These are phyloP conservation scores for Cercophora newfieldiana DNA, from an alignment of 495 filamentous ascomycete species.

Conservation along the genomic window DNA sequence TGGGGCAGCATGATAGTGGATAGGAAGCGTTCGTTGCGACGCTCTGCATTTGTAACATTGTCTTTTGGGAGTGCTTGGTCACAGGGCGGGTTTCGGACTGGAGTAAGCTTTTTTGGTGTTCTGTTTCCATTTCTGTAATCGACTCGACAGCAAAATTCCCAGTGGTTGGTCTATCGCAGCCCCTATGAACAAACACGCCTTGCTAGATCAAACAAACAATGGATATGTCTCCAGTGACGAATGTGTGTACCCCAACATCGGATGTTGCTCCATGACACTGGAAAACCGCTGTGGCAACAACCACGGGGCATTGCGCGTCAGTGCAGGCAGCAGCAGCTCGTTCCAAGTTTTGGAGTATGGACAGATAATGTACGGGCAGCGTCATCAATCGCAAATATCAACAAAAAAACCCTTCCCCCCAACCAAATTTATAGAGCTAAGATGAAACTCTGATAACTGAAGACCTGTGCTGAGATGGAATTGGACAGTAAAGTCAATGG, in stretches of 20 bases:
- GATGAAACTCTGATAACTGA: not conserved
- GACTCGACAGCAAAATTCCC: not conserved
- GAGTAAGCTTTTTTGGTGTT: slow-evolving; percentile 11
- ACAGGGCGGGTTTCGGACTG: slow-evolving; percentile 13
- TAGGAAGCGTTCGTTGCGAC: not conserved
- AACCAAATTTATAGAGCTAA: not conserved
- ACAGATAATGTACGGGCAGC: not conserved
- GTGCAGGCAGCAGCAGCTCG: not conserved
- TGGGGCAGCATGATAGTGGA: not conserved
- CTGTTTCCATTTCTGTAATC: slow-evolving; percentile 1
- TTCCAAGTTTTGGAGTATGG: not conserved
- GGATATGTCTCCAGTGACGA: no score
- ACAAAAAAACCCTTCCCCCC: not conserved
- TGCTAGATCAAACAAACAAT: no score
- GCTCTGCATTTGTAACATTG: slow-evolving; percentile 21
- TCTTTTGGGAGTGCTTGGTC: slow-evolving; percentile 23
- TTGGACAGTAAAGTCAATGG: not conserved
- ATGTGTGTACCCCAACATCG: no score
- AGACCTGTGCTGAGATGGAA: not conserved
- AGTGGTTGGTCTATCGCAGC: not conserved
- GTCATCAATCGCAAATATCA: not conserved
- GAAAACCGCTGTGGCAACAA: not conserved
- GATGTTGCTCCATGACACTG: no score
- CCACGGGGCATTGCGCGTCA: not conserved
- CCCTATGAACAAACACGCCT: no score